phyloP scores from a whole-genome alignment of 1,139 yeast species.

The Arxiozyma slooffiae region DNA sequence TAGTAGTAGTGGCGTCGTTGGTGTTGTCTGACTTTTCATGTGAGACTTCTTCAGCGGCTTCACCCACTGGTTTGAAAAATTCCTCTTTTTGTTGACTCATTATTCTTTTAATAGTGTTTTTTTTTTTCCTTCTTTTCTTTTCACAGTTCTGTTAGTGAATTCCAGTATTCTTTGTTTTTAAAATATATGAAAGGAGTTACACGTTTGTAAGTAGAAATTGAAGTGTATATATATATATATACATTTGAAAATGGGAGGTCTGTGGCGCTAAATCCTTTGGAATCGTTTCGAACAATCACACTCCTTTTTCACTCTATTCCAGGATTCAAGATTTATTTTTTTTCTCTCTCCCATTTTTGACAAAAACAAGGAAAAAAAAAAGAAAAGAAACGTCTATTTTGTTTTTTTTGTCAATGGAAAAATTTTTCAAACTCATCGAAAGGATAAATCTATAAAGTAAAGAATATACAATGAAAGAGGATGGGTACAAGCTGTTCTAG shows the following conservation, averaged over 20 bases:
- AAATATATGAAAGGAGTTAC: too few species aligned
- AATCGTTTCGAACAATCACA: too few species aligned
- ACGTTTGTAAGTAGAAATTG: too few species aligned
- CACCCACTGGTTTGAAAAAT: slow-evolving; percentile 50
- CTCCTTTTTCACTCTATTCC: background rate
- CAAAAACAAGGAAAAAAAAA: too few species aligned
- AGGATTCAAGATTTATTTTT: background rate
- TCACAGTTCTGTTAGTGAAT: background rate
- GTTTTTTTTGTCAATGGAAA: background rate
- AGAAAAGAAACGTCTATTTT: too few species aligned
- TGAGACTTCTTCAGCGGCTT: slow-evolving; percentile 35
- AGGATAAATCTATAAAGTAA: too few species aligned
- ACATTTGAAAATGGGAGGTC: too few species aligned
- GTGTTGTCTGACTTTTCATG: background rate
- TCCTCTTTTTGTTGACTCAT: slow-evolving; percentile 28
- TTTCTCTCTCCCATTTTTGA: background rate
- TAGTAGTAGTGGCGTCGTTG: background rate
- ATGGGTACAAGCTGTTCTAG: too few species aligned
- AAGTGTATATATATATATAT: background rate
- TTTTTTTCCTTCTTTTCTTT: background rate
- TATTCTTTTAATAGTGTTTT: too few species aligned
- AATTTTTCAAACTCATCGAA: background rate
- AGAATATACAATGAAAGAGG: too few species aligned
- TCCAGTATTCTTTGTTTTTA: too few species aligned
- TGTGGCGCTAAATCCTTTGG: background rate